phyloP scores from a whole-genome alignment of 495 filamentous ascomycete genomes.

The Hypoxylon rickii region DNA sequence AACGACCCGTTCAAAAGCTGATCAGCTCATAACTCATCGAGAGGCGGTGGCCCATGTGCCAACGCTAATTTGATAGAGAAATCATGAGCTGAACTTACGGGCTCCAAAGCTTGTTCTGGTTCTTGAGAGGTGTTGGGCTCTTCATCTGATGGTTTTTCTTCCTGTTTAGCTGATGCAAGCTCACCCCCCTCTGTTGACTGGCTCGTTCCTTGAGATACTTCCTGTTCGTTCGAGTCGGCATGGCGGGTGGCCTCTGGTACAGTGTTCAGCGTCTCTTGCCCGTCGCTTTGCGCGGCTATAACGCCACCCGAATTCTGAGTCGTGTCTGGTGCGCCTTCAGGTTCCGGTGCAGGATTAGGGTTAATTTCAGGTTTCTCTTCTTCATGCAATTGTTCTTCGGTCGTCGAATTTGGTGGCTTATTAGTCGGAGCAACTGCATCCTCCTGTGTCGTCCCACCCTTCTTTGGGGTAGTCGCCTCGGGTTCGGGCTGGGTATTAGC shows the following conservation, averaged over 20 bases:
- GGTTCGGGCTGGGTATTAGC: constrained; percentile 12
- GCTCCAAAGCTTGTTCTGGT: not conserved
- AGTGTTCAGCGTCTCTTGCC: not conserved
- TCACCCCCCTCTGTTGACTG: not conserved
- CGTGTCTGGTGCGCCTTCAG: not conserved
- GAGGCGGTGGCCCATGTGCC: too few relatives aligned
- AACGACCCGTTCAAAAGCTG: too few relatives aligned
- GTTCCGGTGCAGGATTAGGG: not conserved
- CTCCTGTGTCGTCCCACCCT: not conserved
- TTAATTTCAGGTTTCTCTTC: not conserved
- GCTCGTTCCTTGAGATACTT: not conserved
- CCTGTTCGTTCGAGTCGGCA: not conserved
- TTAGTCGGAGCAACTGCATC: not conserved
- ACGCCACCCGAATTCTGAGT: not conserved
- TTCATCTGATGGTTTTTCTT: not conserved
- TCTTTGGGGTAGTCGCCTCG: not conserved
- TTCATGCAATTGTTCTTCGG: not conserved
- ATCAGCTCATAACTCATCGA: too few relatives aligned
- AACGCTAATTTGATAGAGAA: too few relatives aligned
- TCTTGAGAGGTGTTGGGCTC: not conserved
- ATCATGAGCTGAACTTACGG: too few relatives aligned
- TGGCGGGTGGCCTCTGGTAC: not conserved
- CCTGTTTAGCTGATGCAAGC: not conserved
- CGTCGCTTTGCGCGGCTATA: not conserved
- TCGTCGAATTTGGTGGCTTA: not conserved